Evolutionary conservation across 2,329 filamentous ascomycete species (phyloP), one percentile per base, ranked within the genome.

Genomic region (Remersonia thermophila): DNA sequence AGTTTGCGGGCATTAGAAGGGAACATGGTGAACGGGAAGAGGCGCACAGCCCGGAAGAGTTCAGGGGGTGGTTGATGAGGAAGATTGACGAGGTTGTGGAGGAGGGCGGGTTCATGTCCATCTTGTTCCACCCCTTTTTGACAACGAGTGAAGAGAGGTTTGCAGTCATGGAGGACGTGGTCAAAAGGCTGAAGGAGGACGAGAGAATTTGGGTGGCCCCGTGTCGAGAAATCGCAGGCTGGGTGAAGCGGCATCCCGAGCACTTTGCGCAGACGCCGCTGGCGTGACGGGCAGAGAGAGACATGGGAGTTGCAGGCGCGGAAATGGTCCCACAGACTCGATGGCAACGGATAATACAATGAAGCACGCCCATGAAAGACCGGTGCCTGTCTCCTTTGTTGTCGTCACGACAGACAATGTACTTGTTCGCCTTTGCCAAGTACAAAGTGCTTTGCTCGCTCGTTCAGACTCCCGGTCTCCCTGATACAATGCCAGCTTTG

Each of bases 71-170:
- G 27, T 36, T 55, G 30, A 28, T 51, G 25, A 12, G 25, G 8
- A 47, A 37, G 36, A 44, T 55, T 7, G 39, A 48, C 7, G 42
- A 50, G 34, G 38, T 43, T 7, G 40, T 46, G 12, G 15, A 34
- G 27, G 34, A 37, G 2, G 41, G 42, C 0, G 50, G 47, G 3
- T 54, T 48, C 20, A 39, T 55, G 25, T 53, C 49, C 1, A 44
- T 55, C 3, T 29, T 55, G 35, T 54, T 55, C 23, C 53, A 55
- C 20, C 52, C 52, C 1, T 52, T 55, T 13, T 25, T 55, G n/a
- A 43, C 46, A 28, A 45, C 41, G 0, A 47, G 36, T 12, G 51
- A 54, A 27, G 51, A 48, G n/a, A 51, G 36, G 38, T 45, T 55
- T 35, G 39, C 27, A 14, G 42, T 52, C 6, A 14, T 55, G 39